phyloP scores from a whole-genome alignment of 495 filamentous ascomycete genomes.

The Aspergillus baeticus region DNA sequence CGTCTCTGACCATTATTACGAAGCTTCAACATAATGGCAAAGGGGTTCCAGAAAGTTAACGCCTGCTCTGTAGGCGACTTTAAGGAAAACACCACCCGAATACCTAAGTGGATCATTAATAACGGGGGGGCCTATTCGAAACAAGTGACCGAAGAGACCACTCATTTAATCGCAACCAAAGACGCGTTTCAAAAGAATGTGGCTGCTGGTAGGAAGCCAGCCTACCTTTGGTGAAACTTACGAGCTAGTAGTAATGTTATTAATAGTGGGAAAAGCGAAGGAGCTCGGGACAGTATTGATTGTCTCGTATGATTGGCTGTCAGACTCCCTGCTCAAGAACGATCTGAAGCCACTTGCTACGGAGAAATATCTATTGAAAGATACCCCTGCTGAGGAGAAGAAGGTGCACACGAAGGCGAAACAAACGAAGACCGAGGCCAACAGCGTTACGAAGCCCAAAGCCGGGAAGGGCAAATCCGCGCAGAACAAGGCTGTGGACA shows the following conservation, averaged over 20 bases:
- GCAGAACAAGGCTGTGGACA: no score
- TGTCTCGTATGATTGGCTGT: slow-evolving; percentile 62
- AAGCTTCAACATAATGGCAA: slow-evolving; percentile 26
- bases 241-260: not conserved
- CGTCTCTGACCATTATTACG: slow-evolving; percentile 2
- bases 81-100: slow-evolving; percentile 35
- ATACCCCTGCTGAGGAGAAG: slow-evolving; percentile 27
- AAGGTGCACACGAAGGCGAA: not conserved
- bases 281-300: slow-evolving; percentile 43
- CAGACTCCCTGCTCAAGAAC: slow-evolving; percentile 46
- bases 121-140: slow-evolving; percentile 50
- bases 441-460: no score
- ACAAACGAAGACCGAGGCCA: not conserved
- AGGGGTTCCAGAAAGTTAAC: slow-evolving; percentile 29
- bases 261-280: slow-evolving; percentile 44
- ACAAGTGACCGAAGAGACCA: slow-evolving; percentile 43
- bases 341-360: slow-evolving; percentile 35
- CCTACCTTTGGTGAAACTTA: not conserved
- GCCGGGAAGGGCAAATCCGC: no score
- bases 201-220: slow-evolving; percentile 38
- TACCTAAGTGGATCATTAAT: slow-evolving; percentile 52
- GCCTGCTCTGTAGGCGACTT: slow-evolving; percentile 41
- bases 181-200: slow-evolving; percentile 48
- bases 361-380: slow-evolving; percentile 44
- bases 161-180: slow-evolving; percentile 59